phyloP scores from a whole-genome alignment of 805 yeast species.

The Wickerhamomyces rabaulensis region DNA sequence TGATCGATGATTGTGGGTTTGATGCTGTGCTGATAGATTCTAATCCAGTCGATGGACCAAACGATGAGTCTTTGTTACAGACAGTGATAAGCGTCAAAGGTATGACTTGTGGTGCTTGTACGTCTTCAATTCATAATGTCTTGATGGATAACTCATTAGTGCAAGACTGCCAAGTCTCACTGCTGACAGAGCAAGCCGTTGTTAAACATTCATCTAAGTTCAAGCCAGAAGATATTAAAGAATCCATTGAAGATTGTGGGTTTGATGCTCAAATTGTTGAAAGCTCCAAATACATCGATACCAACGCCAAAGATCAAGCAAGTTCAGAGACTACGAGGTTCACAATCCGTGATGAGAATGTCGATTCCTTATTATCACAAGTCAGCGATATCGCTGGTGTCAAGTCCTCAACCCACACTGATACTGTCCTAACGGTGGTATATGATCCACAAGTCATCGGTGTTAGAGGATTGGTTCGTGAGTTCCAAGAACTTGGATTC shows the following conservation, averaged over 20 bases:
- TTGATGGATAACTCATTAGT: slow-evolving; percentile 49
- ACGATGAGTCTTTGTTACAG: not conserved
- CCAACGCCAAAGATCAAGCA: not conserved
- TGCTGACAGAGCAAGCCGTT: slow-evolving; percentile 69
- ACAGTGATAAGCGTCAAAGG: slow-evolving; percentile 14
- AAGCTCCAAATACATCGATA: not conserved
- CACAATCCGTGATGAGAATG: slow-evolving; percentile 2
- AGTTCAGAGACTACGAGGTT: slow-evolving; percentile 10
- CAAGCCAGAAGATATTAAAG: slow-evolving; percentile 32
- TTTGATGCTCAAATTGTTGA: slow-evolving; percentile 45
- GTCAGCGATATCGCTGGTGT: slow-evolving; percentile 10
- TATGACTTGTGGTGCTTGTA: slow-evolving; percentile 30
- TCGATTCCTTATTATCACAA: not conserved
- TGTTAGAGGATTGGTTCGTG: slow-evolving; percentile 53
- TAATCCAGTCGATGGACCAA: not conserved
- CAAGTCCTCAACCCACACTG: not conserved
- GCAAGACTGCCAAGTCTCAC: slow-evolving; percentile 52
- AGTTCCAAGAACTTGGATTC: slow-evolving; percentile 10
- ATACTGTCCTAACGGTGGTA: slow-evolving; percentile 25
- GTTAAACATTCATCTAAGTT: slow-evolving; percentile 41
- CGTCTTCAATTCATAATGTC: slow-evolving; percentile 57
- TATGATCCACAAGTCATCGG: slow-evolving; percentile 54
- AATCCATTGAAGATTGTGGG: slow-evolving; percentile 70
- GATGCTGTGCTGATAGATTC: slow-evolving; percentile 35
- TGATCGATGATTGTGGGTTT: slow-evolving; percentile 74